Percentiles rank a stretch among this genome's conserved stretches.
Conservation (phyloP, 2,329 filamentous ascomycete species). For the Didymella glomerata region DNA sequence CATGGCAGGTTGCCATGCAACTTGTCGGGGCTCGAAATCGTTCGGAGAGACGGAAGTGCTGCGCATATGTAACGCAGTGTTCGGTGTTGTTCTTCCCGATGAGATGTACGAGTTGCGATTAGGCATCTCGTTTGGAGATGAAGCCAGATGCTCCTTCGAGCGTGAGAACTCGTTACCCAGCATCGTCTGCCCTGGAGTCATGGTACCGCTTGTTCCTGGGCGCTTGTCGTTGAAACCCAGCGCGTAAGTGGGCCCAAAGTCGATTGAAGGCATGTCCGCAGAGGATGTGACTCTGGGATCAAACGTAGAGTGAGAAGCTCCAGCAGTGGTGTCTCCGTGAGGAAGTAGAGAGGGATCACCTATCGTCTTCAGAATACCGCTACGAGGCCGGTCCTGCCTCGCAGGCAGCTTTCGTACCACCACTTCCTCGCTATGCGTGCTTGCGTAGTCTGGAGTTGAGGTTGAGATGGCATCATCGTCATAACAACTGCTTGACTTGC, state of each 20-base stretch:
- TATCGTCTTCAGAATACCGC: slow-evolving; percentile 81
- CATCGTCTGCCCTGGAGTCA: slow-evolving; percentile 49
- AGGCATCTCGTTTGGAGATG: slow-evolving; percentile 38
- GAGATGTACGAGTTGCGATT: slow-evolving; percentile 41
- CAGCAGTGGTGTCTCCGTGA: slow-evolving; percentile 46
- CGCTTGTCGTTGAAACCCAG: slow-evolving; percentile 65
- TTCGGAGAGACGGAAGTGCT: slow-evolving; percentile 45
- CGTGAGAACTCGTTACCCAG: slow-evolving; percentile 42
- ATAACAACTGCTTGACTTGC: slow-evolving; percentile 63
- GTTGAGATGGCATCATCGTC: slow-evolving; percentile 71
- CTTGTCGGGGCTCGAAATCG: slow-evolving; percentile 68
- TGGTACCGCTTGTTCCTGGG: slow-evolving; percentile 64
- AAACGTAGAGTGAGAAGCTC: slow-evolving; percentile 11
- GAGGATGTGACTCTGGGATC: slow-evolving; percentile 40
- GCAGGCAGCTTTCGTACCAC: slow-evolving; percentile 49
- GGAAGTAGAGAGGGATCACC: slow-evolving; percentile 61
- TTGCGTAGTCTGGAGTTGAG: slow-evolving; percentile 79
- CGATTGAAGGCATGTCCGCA: slow-evolving; percentile 72
- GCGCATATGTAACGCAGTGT: slow-evolving; percentile 54
- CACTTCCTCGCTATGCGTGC: slow-evolving; percentile 59
- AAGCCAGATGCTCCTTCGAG: slow-evolving; percentile 45
- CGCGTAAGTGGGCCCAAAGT: slow-evolving; percentile 86
- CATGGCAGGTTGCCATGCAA: slow-evolving; percentile 82
- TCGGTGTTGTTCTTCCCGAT: slow-evolving; percentile 47
- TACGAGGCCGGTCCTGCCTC: slow-evolving; percentile 75